Base-by-base conservation (phyloP, 2,329 filamentous ascomycete genomes). In the Fusarium verrucosum region DNA sequence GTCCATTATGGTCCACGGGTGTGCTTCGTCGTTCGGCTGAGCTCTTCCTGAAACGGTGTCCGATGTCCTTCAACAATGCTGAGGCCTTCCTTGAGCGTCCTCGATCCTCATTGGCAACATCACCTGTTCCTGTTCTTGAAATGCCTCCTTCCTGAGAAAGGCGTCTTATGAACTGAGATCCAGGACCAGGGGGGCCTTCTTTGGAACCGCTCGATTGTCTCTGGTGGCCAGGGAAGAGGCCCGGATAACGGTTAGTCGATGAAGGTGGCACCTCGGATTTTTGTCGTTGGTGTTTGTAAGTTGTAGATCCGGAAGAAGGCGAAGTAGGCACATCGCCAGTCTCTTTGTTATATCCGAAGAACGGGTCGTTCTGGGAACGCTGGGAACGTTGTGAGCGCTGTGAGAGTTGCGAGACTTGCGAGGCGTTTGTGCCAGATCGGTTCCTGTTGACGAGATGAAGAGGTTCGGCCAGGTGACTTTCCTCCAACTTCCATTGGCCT, bases 401-500 rank as follows among this genome's bases (percentile, higher is more conserved):
- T 4, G 73, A 71, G 49, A 63, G 28, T 17, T 56, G 53, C 7
- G 55, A 58, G 49, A 63, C 9, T n/a, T 57, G 53, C 8, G 56
- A 58, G 22, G 53, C 60, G 17, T 67, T 68, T 3, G 74, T 74
- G 17, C 72, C 74, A 20, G 76, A 68, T 19, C 77, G 74, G 44
- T 76, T 76, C 47, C 74, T 74, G 10, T 72, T 66, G 4, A 76
- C 69, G 7, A 62, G 40, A 42, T 77, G 74, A 19, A 86, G 76
- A 20, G 85, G 85, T 59, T 83, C 79, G 1, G 79, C 74, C 16
- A 87, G 74, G 51, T 83, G 78, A 16, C 84, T 86, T 69, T 85
- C 83, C 66, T 86, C 79, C 7, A 84, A 72, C 46, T 80, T 83
- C 84, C 84, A 87, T 17, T 76, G 75, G 0, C 79, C 80, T 16